Percentiles rank a stretch among this genome's conserved stretches.
These are phyloP conservation scores for Fusarium sarcochroum DNA, from an alignment of 2,329 filamentous ascomycete species.

Conservation along the genomic window DNA sequence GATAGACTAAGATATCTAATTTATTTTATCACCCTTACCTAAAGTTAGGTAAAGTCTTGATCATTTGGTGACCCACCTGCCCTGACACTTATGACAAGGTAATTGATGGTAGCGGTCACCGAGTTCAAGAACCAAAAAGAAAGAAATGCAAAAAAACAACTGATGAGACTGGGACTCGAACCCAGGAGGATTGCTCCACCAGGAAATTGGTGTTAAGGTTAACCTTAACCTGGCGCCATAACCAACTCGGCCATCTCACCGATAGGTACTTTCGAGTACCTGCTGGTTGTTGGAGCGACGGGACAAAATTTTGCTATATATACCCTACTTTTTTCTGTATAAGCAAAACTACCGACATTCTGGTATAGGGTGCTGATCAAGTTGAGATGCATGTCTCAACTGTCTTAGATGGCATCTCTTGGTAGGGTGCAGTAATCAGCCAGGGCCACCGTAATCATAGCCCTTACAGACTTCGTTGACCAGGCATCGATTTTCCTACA, in stretches of 20 bases:
- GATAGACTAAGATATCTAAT: too few species aligned
- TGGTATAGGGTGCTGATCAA: background rate
- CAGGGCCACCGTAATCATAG: background rate
- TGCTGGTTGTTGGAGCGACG: background rate
- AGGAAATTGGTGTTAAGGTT: slow-evolving; percentile 49
- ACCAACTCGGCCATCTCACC: slow-evolving; percentile 51
- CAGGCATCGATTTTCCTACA: background rate
- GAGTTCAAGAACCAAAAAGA: background rate
- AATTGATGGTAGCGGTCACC: too few species aligned
- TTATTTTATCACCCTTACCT: too few species aligned
- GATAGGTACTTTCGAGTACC: slow-evolving; percentile 4
- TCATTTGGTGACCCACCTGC: too few species aligned
- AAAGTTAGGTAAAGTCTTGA: too few species aligned
- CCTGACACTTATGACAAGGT: too few species aligned
- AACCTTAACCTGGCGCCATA: slow-evolving; percentile 50
- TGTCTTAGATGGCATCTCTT: background rate
- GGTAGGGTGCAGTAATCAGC: background rate
- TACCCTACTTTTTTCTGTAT: background rate
- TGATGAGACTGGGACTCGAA: slow-evolving; percentile 51
- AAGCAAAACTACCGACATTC: too few species aligned
- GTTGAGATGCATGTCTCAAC: slow-evolving; percentile 13
- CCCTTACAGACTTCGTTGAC: background rate
- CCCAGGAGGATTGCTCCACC: slow-evolving; percentile 50
- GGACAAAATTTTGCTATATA: background rate
- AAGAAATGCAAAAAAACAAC: slow-evolving; percentile 8